A percentile compares a stretch with the other conserved stretches of the same genome.
phyloP scores from a whole-genome alignment of 2,329 filamentous ascomycete species.

The Sporothrix variecibatus region DNA sequence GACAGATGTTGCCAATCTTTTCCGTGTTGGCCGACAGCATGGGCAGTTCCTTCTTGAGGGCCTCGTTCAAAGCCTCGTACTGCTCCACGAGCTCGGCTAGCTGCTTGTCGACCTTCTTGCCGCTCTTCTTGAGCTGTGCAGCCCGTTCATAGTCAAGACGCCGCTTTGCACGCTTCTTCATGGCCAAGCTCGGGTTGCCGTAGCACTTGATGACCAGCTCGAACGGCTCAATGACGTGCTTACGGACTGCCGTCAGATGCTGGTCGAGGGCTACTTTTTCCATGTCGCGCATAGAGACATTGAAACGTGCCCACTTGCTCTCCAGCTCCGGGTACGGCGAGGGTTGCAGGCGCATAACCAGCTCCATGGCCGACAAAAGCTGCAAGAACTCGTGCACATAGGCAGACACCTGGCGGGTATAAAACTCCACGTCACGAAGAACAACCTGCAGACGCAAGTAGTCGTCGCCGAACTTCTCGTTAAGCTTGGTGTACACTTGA shows the following conservation, averaged over 20 bases:
- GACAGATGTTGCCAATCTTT: conserved; percentile 78
- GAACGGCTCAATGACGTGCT: conserved; percentile 74
- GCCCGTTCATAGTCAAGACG: conserved; percentile 84
- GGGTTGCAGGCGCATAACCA: conserved; percentile 71
- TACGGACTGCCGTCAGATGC: conserved; percentile 65
- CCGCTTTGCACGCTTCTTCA: conserved; percentile 94
- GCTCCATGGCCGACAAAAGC: conserved; percentile 78
- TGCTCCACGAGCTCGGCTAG: conserved; percentile 81
- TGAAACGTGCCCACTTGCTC: conserved; percentile 92
- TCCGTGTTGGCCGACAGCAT: conserved; percentile 80
- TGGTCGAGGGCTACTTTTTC: conserved; percentile 80
- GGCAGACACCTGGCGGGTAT: conserved; percentile 77
- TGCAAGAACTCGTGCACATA: conserved; percentile 80
- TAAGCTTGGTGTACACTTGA: conserved; percentile 73
- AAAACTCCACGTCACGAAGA: conserved; percentile 89
- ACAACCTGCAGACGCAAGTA: conserved; percentile 92
- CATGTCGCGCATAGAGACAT: conserved; percentile 82
- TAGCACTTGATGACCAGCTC: conserved; percentile 54
- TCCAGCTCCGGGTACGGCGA: conserved; percentile 81
- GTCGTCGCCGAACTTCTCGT: conserved; percentile 88
- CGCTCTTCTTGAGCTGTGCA: conserved; percentile 73
- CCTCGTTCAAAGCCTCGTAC: conserved; percentile 88
- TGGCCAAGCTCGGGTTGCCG: conserved; percentile 80
- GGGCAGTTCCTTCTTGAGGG: conserved; percentile 88
- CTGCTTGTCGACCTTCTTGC: conserved; percentile 86